Base-by-base conservation (phyloP, 768 basidiomycete species). In the Royoungia palumana region DNA sequence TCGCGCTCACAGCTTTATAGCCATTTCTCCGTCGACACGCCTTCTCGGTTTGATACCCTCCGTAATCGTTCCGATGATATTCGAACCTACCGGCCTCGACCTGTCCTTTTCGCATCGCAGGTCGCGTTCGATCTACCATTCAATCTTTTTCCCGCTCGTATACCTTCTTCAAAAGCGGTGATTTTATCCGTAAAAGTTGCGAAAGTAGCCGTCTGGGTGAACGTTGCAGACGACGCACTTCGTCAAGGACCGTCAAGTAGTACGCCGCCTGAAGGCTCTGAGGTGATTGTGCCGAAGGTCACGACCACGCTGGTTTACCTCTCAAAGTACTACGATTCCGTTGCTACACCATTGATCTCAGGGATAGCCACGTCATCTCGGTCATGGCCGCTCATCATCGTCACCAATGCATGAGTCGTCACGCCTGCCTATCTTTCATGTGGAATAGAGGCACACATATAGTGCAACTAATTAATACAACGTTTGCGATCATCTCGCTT, bases 401-500 rank as follows among this genome's bases (percentile, higher is more conserved):
- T 74, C 24, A 79, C 80, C 14, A 81, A 82, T 51, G 63, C 55
- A 17, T n/a, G n/a, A n/a, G n/a, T n/a, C n/a, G n/a, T n/a, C n/a
- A n/a, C n/a, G n/a, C n/a, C n/a, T n/a, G n/a, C n/a, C n/a, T n/a
- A n/a, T n/a, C n/a, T n/a, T n/a, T n/a, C n/a, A n/a, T n/a, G n/a
- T n/a, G n/a, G n/a, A n/a, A n/a, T n/a, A n/a, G n/a, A 39, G 9
- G 34, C 41, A 34, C 28, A n/a, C 27, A 36, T 17, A 10, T 10
- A 43, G 35, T 19, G 24, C 22, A 35, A 25, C 13, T 21, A n/a
- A 45, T 36, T 53, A 50, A 53, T 61, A 48, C 43, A n/a, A 30
- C 27, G 17, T 36, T 14, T 8, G 17, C 17, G 5, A 22, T n/a
- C 28, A 14, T 35, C 46, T 21, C 34, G 6, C 25, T 40, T 67